Evolutionary conservation across 2,329 filamentous ascomycete species (phyloP).

Genomic region (Lojkania enalia): DNA sequence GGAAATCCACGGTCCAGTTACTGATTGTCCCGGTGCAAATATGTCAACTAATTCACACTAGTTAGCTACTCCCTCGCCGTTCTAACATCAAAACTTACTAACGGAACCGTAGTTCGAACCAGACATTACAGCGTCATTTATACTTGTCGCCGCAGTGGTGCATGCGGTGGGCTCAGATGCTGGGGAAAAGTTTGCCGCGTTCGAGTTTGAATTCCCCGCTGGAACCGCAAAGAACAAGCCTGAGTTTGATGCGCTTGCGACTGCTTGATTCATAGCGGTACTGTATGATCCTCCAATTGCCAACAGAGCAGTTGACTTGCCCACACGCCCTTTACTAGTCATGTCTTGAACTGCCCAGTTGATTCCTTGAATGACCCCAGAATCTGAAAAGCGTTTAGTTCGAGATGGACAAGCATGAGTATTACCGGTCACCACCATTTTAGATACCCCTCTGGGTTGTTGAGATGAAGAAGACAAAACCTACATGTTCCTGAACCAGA

Average conservation of each 20-base stretch:
- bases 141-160: constrained; percentile 30
- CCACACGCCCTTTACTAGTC: constrained; percentile 18
- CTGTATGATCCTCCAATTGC: constrained; percentile 26
- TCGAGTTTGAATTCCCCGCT: constrained; percentile 29
- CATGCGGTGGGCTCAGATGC: constrained; percentile 34
- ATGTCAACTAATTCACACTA: constrained; percentile 34
- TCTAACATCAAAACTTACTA: constrained; percentile 7
- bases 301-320: constrained; percentile 18
- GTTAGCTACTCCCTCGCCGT: background rate
- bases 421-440: too few relatives aligned
- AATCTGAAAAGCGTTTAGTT: too few relatives aligned
- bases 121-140: constrained; percentile 9
- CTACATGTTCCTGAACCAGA: constrained; percentile 12
- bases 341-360: constrained; percentile 26
- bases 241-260: constrained; percentile 22
- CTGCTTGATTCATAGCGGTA: constrained; percentile 28
- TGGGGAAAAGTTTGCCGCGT: constrained; percentile 29
- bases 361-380: constrained; percentile 18
- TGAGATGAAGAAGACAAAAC: too few relatives aligned
- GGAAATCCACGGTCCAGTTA: constrained; percentile 48
- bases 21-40: constrained; percentile 36
- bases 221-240: constrained; percentile 35
- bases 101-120: constrained; percentile 21
- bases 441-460: too few relatives aligned
- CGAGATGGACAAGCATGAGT: too few relatives aligned